A percentile compares a stretch with the other conserved stretches of the same genome.
Evolutionary conservation across 2,329 filamentous ascomycete species (phyloP).

Genomic region (Microsporum audouinii): DNA sequence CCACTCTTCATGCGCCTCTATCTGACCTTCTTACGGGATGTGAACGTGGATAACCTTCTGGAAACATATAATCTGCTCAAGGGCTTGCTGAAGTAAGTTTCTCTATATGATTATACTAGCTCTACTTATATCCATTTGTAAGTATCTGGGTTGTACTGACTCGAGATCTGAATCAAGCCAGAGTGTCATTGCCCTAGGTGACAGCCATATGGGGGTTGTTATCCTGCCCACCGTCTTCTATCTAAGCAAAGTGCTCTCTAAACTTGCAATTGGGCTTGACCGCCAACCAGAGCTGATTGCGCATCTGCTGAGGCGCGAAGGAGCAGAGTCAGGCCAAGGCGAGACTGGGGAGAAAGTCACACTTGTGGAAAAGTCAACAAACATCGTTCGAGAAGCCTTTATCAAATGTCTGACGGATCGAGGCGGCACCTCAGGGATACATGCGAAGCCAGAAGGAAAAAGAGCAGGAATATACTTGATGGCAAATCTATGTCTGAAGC

Average conservation of each 20-base stretch:
- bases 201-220: conserved; percentile 67
- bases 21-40: conserved; percentile 67
- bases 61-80: conserved; percentile 65
- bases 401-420: conserved; percentile 80
- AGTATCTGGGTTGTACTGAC: background rate
- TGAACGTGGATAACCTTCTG: conserved; percentile 63
- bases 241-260: conserved; percentile 66
- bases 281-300: conserved; percentile 65
- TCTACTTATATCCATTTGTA: background rate
- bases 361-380: conserved; percentile 75
- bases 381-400: conserved; percentile 82
- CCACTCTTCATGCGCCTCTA: conserved; percentile 71
- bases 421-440: conserved; percentile 48
- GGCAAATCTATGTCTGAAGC: conserved; percentile 78
- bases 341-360: conserved; percentile 61
- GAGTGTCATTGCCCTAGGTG: conserved; percentile 68
- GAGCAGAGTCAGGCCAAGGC: conserved; percentile 39
- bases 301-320: conserved; percentile 41
- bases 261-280: conserved; percentile 73
- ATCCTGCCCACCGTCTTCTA: conserved; percentile 75
- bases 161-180: conserved; percentile 43
- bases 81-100: conserved; percentile 58
- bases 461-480: conserved; percentile 82
- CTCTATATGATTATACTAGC: background rate
- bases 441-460: conserved; percentile 65